Evolutionary conservation across 495 filamentous ascomycete genomes (phyloP).

Genomic region (Penicillium canariense): DNA sequence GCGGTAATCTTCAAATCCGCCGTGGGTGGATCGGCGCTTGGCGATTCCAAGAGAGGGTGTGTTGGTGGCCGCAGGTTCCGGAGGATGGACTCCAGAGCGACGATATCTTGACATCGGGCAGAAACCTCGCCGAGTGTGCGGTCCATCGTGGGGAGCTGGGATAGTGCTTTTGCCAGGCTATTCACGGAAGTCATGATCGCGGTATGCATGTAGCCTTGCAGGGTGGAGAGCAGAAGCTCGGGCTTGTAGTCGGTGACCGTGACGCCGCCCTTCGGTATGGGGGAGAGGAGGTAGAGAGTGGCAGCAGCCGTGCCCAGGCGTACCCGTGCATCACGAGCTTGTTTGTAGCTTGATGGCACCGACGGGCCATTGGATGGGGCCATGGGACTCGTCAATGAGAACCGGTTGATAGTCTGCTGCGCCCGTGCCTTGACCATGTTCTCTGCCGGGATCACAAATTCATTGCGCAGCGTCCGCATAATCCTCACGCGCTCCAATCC

Average conservation of each 20-base stretch:
- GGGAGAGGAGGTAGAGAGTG: conserved; percentile 80
- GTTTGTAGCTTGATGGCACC: conserved; percentile 63
- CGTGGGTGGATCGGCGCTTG: conserved; percentile 5
- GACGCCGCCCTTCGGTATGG: conserved; percentile 36
- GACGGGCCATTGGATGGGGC: conserved; percentile 26
- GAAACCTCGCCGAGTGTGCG: conserved; percentile 79
- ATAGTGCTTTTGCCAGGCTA: conserved; percentile 67
- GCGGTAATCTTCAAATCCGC: conserved; percentile 6
- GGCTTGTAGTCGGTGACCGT: conserved; percentile 48
- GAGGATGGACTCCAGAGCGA: conserved; percentile 79
- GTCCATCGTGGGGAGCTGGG: conserved; percentile 77
- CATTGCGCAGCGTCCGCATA: conserved; percentile 62
- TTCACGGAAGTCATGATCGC: conserved; percentile 73
- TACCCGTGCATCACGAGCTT: conserved; percentile 73
- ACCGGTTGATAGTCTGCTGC: conserved; percentile 79
- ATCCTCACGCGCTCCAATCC: conserved; percentile 69
- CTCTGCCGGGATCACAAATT: conserved; percentile 69
- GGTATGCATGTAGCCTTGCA: conserved; percentile 77
- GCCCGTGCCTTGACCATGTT: conserved; percentile 62
- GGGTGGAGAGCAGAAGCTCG: conserved; percentile 67
- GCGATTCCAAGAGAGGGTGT: conserved; percentile 57
- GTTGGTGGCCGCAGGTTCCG: conserved; percentile 60
- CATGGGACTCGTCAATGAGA: conserved; percentile 65
- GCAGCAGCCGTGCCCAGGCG: conserved; percentile 71
- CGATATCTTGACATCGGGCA: conserved; percentile 83